A percentile compares a stretch with the other conserved stretches of the same genome.
Evolutionary conservation across 768 basidiomycete genomes (phyloP).

Genomic region (Infundibulicybe gibba): DNA sequence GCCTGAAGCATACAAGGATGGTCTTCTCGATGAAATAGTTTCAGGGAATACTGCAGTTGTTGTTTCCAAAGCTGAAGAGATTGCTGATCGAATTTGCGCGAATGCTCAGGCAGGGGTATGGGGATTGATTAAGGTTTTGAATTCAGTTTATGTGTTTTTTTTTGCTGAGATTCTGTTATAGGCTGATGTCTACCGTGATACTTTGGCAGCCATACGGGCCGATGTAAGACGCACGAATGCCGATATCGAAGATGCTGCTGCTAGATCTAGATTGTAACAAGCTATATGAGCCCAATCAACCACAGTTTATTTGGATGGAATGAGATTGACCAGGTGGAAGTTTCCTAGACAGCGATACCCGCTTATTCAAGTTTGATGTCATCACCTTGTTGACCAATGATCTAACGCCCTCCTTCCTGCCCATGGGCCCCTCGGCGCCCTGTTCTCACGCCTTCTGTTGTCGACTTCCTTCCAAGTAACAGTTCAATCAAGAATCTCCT

Average conservation of each 20-base stretch:
- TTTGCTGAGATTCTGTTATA: slow-evolving; percentile 19
- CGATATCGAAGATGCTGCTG: slow-evolving; percentile 45
- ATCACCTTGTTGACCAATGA: too few relatives aligned
- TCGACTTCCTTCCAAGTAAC: too few relatives aligned
- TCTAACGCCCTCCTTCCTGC: too few relatives aligned
- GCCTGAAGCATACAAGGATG: slow-evolving; percentile 58
- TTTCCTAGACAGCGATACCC: too few relatives aligned
- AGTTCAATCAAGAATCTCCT: too few relatives aligned
- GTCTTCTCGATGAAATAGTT: slow-evolving; percentile 70
- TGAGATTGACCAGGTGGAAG: too few relatives aligned
- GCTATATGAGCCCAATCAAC: too few relatives aligned
- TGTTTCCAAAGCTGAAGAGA: slow-evolving; percentile 56
- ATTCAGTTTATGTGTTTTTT: slow-evolving; percentile 1
- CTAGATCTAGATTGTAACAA: slow-evolving; percentile 39
- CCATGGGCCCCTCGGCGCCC: too few relatives aligned
- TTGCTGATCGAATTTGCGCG: slow-evolving; percentile 49
- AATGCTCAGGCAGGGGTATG: slow-evolving; percentile 61
- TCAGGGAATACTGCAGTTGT: slow-evolving; percentile 57
- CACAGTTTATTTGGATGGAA: too few relatives aligned
- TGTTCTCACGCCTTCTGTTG: too few relatives aligned
- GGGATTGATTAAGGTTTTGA: slow-evolving; percentile 66
- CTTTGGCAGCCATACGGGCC: slow-evolving; percentile 38
- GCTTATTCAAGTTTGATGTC: too few relatives aligned
- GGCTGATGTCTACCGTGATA: slow-evolving; percentile 54
- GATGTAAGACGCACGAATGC: slow-evolving; percentile 31